These are phyloP conservation scores for Trebouxia gelatinosa DNA, from an alignment of 163 green algal species.

Conservation along the genomic window DNA sequence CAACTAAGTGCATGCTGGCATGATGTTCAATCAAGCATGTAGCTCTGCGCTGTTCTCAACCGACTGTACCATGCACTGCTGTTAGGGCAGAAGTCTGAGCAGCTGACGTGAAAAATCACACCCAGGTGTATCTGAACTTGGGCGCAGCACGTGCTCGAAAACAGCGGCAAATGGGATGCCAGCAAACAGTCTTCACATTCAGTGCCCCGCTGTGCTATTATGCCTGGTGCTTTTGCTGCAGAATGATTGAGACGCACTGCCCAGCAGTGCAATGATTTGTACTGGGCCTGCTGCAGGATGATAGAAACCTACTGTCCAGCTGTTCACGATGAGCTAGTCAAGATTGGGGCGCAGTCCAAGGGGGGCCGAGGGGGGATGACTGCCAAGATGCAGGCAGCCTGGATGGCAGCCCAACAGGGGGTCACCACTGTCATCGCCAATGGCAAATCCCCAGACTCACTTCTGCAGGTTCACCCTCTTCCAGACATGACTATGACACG, in stretches of 20 bases:
- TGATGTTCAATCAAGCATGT: no score
- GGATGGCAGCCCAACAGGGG: conserved; percentile 51
- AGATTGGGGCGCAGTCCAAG: conserved; percentile 51
- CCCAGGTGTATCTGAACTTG: no score
- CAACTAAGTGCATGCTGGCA: no score
- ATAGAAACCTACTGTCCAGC: conserved; percentile 62
- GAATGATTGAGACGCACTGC: background rate
- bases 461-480: conserved; percentile 41
- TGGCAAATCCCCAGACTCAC: conserved; percentile 44
- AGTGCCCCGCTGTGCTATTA: no score
- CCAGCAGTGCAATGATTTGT: background rate
- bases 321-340: conserved; percentile 41
- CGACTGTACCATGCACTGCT: no score
- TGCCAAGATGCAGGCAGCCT: conserved; percentile 61
- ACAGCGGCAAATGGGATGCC: no score
- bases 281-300: conserved; percentile 33
- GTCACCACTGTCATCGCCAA: conserved; percentile 59
- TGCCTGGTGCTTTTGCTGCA: background rate
- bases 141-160: no score
- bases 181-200: no score
- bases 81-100: no score
- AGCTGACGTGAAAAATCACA: no score
- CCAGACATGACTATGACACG: background rate
- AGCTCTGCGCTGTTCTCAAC: no score
- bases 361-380: conserved; percentile 67